A percentile compares a stretch with the other conserved stretches of the same genome.
These are phyloP conservation scores for Aspergillus brunneoviolaceus DNA, from an alignment of 2,329 filamentous ascomycete species.

Conservation along the genomic window DNA sequence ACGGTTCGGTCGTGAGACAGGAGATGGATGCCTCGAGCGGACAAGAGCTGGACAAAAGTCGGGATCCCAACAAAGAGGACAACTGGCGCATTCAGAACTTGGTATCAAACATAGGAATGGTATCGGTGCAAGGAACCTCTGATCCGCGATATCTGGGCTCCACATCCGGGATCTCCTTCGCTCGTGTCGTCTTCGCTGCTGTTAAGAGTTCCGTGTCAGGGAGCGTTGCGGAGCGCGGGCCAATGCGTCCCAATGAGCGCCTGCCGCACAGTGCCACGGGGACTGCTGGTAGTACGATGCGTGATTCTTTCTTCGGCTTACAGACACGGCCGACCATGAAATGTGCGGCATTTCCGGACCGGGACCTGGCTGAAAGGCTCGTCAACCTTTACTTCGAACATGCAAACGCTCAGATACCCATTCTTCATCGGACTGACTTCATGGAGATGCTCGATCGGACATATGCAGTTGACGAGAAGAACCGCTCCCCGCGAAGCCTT, in stretches of 20 bases:
- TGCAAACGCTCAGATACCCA: slow-evolving; percentile 92
- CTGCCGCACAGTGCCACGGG: slow-evolving; percentile 51
- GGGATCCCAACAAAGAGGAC: slow-evolving; percentile 54
- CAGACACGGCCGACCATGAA: slow-evolving; percentile 87
- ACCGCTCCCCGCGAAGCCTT: slow-evolving; percentile 74
- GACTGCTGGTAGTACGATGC: slow-evolving; percentile 73
- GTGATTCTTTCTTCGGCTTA: slow-evolving; percentile 95
- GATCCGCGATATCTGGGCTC: slow-evolving; percentile 81
- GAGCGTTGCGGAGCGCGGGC: slow-evolving; percentile 62
- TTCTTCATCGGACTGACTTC: slow-evolving; percentile 85
- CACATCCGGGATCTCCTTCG: slow-evolving; percentile 89
- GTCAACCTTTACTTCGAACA: slow-evolving; percentile 90
- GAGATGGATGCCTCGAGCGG: slow-evolving; percentile 21
- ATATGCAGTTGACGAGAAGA: slow-evolving; percentile 67
- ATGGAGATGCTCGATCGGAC: slow-evolving; percentile 82
- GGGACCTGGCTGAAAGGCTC: slow-evolving; percentile 69
- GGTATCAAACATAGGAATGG: slow-evolving; percentile 70
- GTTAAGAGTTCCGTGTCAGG: slow-evolving; percentile 72
- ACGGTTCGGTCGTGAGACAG: slow-evolving; percentile 13
- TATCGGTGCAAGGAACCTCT: slow-evolving; percentile 73
- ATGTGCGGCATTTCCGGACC: slow-evolving; percentile 78
- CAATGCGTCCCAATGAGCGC: slow-evolving; percentile 59
- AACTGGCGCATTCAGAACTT: slow-evolving; percentile 64
- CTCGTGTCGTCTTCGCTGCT: slow-evolving; percentile 87
- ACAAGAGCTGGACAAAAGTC: slow-evolving; percentile 29